Base-by-base conservation (phyloP, 306 rosid genomes). In the Lotus japonicus region DNA sequence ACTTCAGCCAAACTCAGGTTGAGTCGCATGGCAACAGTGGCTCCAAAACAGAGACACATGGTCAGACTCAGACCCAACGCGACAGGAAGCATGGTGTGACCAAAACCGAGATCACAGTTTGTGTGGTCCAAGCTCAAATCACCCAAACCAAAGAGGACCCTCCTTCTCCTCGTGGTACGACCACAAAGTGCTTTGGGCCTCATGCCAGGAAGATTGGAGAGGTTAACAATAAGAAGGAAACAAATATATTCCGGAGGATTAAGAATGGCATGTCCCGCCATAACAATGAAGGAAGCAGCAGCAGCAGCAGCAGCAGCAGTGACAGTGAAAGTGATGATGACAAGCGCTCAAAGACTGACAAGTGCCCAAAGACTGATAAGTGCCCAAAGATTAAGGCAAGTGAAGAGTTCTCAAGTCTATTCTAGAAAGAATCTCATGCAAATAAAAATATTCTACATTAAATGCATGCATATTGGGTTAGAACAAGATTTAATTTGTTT, bases 181-280 rank as follows among this genome's bases (percentile, higher is more conserved):
- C 56, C n/a, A 79, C 79, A 28, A 56, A 58, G 31, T 74, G 83
- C 73, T 69, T 74, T 39, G 76, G 83, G 6, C 5, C 58, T 62
- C 77, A 53, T 43, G 12, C 42, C 13, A 74, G 14, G 77, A 79
- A 57, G 67, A 61, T 46, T 14, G 71, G 48, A 56, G 80, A 75
- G 16, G 59, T 57, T 11, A 76, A 62, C 76, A 72, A 58, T 31
- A 79, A 66, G 78, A 78, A 73, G 55, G 79, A 83, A 2, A 28
- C 0, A 64, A 82, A 79, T 68, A 42, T 82, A 70, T 79, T 82
- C 66, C 41, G 36, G 70, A 83, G 71, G 70, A 68, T 83, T 52
- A 78, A 52, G 75, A 60, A 78, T 66, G 78, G 78, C 56, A 59
- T 72, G 41, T 72, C 82, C 42, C 82, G 75, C 42, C 54, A 66